A percentile compares a stretch with the other conserved stretches of the same genome.
Evolutionary conservation across 495 filamentous ascomycete species (phyloP).

Genomic region (Amniculicola lignicola): DNA sequence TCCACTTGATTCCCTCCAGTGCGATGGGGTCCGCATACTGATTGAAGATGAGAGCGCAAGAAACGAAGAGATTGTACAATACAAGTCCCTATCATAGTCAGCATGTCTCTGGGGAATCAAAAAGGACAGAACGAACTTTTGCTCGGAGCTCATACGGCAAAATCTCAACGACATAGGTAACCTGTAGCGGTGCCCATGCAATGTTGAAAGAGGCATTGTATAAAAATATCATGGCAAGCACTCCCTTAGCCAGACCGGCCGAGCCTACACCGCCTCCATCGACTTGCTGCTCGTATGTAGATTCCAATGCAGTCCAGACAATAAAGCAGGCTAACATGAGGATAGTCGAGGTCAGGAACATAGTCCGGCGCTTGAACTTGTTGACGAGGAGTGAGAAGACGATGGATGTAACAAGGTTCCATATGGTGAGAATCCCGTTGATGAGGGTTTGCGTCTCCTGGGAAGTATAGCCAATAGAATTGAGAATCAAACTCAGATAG

Average conservation of each 20-base stretch:
- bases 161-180: constrained; percentile 41
- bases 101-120: constrained; percentile 7
- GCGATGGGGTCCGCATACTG: constrained; percentile 24
- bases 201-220: constrained; percentile 43
- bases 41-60: constrained; percentile 46
- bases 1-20: not conserved
- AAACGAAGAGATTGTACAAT: constrained; percentile 33
- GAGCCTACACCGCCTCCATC: constrained; percentile 15
- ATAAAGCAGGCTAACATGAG: constrained; percentile 52
- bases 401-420: constrained; percentile 53
- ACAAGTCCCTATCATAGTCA: not conserved
- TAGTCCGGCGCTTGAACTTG: constrained; percentile 52
- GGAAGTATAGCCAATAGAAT: constrained; percentile 49
- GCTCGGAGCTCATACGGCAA: constrained; percentile 43
- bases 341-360: constrained; percentile 51
- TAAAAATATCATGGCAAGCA: constrained; percentile 44
- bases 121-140: constrained; percentile 46
- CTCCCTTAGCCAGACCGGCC: constrained; percentile 27
- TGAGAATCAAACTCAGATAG: constrained; percentile 45
- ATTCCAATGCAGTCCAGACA: constrained; percentile 46
- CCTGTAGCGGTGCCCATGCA: constrained; percentile 31
- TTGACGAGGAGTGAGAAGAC: constrained; percentile 51
- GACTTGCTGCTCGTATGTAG: constrained; percentile 28
- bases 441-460: constrained; percentile 49
- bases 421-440: constrained; percentile 52